Evolutionary conservation across 2,329 filamentous ascomycete species (phyloP), one percentile per base, ranked within the genome.

Genomic region (Colletotrichum lindemuthianum): DNA sequence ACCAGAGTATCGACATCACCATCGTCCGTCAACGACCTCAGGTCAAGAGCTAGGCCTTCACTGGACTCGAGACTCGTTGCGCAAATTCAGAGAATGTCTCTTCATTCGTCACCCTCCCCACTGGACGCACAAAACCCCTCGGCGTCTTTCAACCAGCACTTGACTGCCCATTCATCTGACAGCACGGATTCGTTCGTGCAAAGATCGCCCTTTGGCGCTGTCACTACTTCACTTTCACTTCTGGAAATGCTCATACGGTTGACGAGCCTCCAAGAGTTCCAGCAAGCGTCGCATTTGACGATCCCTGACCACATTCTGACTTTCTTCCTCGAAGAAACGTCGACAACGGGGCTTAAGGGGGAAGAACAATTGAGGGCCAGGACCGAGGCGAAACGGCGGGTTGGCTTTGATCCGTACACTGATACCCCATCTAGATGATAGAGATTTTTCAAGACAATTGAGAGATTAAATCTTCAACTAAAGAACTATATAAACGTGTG

Each of bases 241-340:
- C 86, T 97, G 58, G 94, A 97, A 76, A 96, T 95, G 82, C 82
- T 97, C 37, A 86, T 97, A 50, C 92, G 95, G 45, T 85, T 97
- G 50, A 90, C 91, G 5, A 92, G 93, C 24, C 86, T 97, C 12
- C 94, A 97, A 74, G 93, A 97, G 79, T 97, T 96, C 75, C 92
- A 97, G 74, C 94, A 97, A 81, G 86, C 88, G 44, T 93, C 92
- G 0, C 93, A 97, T 71, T 85, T 97, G n/a, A 87, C 92, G 7
- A 96, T 97, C 66, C 92, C 92, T 1, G 94, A 97, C 73, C 92
- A 97, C 70, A 87, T 97, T 2, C 82, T 97, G 44, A 93, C 90
- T 56, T 96, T 97, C 79, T 97, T 97, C 78, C 82, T 97, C 13
- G 85, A 87, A 65, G 84, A 87, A 60, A 82, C 82, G 2, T 86